These are phyloP conservation scores for Cubamyces sp. DNA, from an alignment of 768 basidiomycete genomes.

Conservation along the genomic window DNA sequence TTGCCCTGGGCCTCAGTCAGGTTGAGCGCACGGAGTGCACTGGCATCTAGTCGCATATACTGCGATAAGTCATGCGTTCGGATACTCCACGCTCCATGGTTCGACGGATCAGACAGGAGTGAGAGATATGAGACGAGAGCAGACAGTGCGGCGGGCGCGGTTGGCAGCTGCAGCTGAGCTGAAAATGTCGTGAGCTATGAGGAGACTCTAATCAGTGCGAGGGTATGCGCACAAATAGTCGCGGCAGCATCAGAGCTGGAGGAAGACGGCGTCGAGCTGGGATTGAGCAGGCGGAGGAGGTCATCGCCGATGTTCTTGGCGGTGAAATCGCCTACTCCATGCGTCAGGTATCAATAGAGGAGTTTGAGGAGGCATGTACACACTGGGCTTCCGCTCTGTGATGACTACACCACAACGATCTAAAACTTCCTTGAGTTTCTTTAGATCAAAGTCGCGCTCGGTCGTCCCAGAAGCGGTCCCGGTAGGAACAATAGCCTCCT, in stretches of 20 bases:
- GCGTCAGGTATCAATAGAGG: background rate
- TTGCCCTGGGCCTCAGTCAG: slow-evolving; percentile 75
- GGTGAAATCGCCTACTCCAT: slow-evolving; percentile 75
- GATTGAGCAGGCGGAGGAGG: slow-evolving; percentile 67
- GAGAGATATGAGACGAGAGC: slow-evolving; percentile 84
- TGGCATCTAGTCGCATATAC: slow-evolving; percentile 96
- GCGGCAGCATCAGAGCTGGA: slow-evolving; percentile 53
- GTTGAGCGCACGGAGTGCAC: slow-evolving; percentile 88
- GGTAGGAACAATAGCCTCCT: slow-evolving; percentile 86
- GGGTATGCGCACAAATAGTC: slow-evolving; percentile 53
- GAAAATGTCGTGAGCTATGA: background rate
- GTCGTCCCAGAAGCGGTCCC: slow-evolving; percentile 74
- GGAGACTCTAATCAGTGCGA: slow-evolving; percentile 4
- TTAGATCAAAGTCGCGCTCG: slow-evolving; percentile 85
- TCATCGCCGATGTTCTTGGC: slow-evolving; percentile 82
- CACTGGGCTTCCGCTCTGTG: slow-evolving; percentile 88
- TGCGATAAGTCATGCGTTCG: slow-evolving; percentile 89
- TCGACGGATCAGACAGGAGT: slow-evolving; percentile 75
- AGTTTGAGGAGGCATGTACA: slow-evolving; percentile 29
- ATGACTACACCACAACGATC: slow-evolving; percentile 91
- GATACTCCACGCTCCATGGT: slow-evolving; percentile 80
- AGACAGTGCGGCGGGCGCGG: slow-evolving; percentile 78
- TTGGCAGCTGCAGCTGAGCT: slow-evolving; percentile 80
- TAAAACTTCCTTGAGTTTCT: slow-evolving; percentile 82
- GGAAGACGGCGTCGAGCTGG: slow-evolving; percentile 42